A percentile compares a stretch with the other conserved stretches of the same genome.
Evolutionary conservation across 2,329 filamentous ascomycete genomes (phyloP).

Genomic region (Penicillium italicum): DNA sequence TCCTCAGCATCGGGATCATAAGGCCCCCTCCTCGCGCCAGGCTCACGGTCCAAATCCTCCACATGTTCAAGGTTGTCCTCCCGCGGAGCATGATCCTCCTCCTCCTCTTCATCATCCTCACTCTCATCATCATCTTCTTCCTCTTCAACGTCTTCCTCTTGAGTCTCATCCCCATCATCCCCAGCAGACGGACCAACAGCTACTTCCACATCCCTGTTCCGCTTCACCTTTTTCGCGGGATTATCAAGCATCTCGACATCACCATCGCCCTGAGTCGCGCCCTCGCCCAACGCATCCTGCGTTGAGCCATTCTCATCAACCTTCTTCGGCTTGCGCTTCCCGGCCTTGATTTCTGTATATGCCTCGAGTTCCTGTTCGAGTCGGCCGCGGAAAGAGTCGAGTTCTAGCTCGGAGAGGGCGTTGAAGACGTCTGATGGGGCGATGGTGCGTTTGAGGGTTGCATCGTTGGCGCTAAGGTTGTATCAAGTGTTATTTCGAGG

Average conservation of each 20-base stretch:
- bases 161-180: constrained; percentile 19
- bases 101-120: constrained; percentile 21
- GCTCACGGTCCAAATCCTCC: constrained; percentile 36
- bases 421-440: constrained; percentile 59
- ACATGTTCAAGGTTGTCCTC: constrained; percentile 15
- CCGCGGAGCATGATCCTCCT: constrained; percentile 14
- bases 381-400: constrained; percentile 55
- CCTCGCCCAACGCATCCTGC: neutral
- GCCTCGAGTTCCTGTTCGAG: constrained; percentile 57
- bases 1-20: constrained; percentile 36
- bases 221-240: constrained; percentile 23
- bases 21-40: constrained; percentile 18
- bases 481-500: constrained; percentile 2
- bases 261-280: constrained; percentile 12
- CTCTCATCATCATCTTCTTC: constrained; percentile 25
- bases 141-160: constrained; percentile 28
- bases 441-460: constrained; percentile 60
- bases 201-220: constrained; percentile 15
- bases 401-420: constrained; percentile 59
- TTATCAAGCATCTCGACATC: constrained; percentile 24
- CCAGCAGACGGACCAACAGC: constrained; percentile 1
- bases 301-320: constrained; percentile 38
- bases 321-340: constrained; percentile 47
- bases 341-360: constrained; percentile 44
- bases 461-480: constrained; percentile 55